Evolutionary conservation across 306 rosid species (phyloP).

Genomic region (Glycine tomentella): DNA sequence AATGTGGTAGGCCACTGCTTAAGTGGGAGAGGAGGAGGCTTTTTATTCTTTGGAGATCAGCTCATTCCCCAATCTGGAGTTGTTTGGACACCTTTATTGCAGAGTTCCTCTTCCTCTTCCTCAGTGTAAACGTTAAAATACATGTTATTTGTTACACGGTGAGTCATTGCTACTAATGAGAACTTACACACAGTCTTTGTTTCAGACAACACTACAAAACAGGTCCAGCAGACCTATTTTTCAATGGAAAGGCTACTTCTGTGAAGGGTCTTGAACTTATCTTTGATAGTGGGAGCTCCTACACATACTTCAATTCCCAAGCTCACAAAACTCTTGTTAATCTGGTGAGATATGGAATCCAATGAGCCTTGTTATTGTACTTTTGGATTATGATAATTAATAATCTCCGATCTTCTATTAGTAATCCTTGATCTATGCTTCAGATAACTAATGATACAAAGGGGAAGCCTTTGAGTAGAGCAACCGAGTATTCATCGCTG

Average conservation of each 20-base stretch:
- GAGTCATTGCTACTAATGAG: background rate
- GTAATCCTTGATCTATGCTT: slow-evolving; percentile 34
- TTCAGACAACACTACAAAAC: slow-evolving; percentile 69
- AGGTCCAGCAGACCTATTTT: slow-evolving; percentile 74
- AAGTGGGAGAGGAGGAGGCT: slow-evolving; percentile 71
- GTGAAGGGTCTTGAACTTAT: slow-evolving; percentile 58
- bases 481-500: slow-evolving; percentile 57
- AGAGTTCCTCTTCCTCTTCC: slow-evolving; percentile 8
- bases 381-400: background rate
- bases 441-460: slow-evolving; percentile 64
- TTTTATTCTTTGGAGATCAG: slow-evolving; percentile 72
- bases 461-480: slow-evolving; percentile 61
- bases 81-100: slow-evolving; percentile 62
- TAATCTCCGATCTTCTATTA: background rate
- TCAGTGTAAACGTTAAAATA: slow-evolving; percentile 51
- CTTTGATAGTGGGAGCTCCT: slow-evolving; percentile 92
- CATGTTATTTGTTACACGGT: background rate
- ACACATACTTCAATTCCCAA: slow-evolving; percentile 71
- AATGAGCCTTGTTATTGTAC: background rate
- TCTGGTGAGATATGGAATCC: slow-evolving; percentile 57
- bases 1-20: slow-evolving; percentile 79
- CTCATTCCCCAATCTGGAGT: slow-evolving; percentile 63
- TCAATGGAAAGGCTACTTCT: slow-evolving; percentile 60
- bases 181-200: slow-evolving; percentile 15
- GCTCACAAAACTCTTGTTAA: slow-evolving; percentile 52